A percentile compares a stretch with the other conserved stretches of the same genome.
Evolutionary conservation across 2,329 filamentous ascomycete genomes (phyloP).

Genomic region (Phialocephala sp.): DNA sequence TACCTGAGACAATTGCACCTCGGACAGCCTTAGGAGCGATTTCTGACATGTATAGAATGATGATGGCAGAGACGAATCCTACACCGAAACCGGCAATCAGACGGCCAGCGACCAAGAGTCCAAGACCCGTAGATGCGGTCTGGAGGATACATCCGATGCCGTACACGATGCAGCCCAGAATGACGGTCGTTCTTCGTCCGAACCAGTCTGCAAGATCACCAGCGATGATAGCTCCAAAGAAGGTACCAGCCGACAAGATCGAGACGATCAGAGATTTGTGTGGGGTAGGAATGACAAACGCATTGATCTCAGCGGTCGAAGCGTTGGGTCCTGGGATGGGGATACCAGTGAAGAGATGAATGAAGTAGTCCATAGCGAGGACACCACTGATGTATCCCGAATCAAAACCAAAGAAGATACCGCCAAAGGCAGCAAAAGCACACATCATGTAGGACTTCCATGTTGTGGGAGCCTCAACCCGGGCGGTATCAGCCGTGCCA

Average conservation of each 20-base stretch:
- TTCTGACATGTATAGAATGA: slow-evolving; percentile 81
- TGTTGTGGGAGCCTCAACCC: slow-evolving; percentile 71
- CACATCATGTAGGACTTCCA: slow-evolving; percentile 72
- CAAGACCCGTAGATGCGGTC: slow-evolving; percentile 40
- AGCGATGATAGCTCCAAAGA: slow-evolving; percentile 64
- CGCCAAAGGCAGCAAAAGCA: slow-evolving; percentile 72
- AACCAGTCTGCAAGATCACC: slow-evolving; percentile 47
- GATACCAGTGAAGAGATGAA: slow-evolving; percentile 25
- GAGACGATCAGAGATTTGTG: slow-evolving; percentile 52
- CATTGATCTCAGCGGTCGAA: slow-evolving; percentile 17
- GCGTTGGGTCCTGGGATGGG: slow-evolving; percentile 26
- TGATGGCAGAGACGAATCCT: slow-evolving; percentile 79
- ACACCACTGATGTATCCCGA: slow-evolving; percentile 77
- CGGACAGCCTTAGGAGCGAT: slow-evolving; percentile 53
- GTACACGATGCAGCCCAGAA: slow-evolving; percentile 35
- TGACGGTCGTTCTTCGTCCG: slow-evolving; percentile 42
- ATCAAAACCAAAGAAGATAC: slow-evolving; percentile 66
- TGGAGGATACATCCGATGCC: slow-evolving; percentile 37
- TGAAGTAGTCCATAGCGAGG: slow-evolving; percentile 53
- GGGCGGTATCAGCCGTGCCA: slow-evolving; percentile 55
- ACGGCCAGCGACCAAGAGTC: slow-evolving; percentile 69
- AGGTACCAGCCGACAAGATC: slow-evolving; percentile 77
- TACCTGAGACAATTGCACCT: slow-evolving; percentile 29
- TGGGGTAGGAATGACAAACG: slow-evolving; percentile 60
- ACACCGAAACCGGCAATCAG: slow-evolving; percentile 78